Evolutionary conservation across 257 asterid species (phyloP).

Genomic region (Coffea canephora): DNA sequence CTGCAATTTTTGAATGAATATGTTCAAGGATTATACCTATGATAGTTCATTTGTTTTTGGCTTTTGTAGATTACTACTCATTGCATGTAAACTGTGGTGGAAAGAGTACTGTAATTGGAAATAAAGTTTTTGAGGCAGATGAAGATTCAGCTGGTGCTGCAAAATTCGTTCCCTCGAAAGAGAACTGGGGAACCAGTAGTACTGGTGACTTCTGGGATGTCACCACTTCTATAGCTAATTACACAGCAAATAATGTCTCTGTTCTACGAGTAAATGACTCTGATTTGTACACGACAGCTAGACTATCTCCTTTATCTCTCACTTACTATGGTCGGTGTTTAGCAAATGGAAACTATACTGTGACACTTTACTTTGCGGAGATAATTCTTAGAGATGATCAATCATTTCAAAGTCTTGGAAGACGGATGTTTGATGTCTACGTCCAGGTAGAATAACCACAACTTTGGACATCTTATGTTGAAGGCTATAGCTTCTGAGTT

Average conservation of each 20-base stretch:
- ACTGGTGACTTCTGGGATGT: conserved; percentile 44
- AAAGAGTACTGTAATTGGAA: conserved; percentile 18
- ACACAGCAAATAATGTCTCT: conserved; percentile 37
- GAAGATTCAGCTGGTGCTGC: conserved; percentile 38
- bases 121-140: conserved; percentile 39
- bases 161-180: conserved; percentile 23
- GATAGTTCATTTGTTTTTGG: not conserved
- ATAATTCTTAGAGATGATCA: conserved; percentile 42
- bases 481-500: not conserved
- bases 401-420: conserved; percentile 57
- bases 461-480: not conserved
- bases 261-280: conserved; percentile 37
- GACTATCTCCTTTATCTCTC: conserved; percentile 49
- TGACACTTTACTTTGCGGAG: conserved; percentile 65
- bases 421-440: conserved; percentile 62
- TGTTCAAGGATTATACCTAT: not conserved
- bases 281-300: conserved; percentile 44
- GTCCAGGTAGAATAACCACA: conserved; percentile 43
- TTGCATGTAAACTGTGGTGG: conserved; percentile 65
- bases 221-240: conserved; percentile 7
- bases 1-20: not conserved
- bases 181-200: conserved; percentile 56
- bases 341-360: conserved; percentile 60
- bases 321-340: conserved; percentile 65
- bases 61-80: conserved; percentile 37